Conservation (phyloP, 306 rosid species). For the Rosa chinensis region DNA sequence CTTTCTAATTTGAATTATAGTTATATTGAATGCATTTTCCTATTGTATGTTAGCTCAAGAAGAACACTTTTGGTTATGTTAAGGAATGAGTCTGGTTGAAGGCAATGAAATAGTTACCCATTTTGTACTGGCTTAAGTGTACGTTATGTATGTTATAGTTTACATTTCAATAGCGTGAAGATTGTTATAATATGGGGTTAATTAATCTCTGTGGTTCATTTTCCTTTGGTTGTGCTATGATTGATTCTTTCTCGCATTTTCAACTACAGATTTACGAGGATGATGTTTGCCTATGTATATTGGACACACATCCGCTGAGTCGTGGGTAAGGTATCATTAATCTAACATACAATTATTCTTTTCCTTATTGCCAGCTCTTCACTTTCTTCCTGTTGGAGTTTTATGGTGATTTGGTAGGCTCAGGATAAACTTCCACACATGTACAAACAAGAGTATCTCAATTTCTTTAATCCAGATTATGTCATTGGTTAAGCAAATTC, state of each 20-base stretch:
- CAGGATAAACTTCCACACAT: background rate
- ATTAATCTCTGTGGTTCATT: background rate
- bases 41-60: background rate
- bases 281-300: conserved; percentile 76
- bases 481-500: background rate
- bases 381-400: background rate
- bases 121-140: background rate
- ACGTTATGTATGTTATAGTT: background rate
- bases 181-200: background rate
- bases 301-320: conserved; percentile 86
- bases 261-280: conserved; percentile 78
- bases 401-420: background rate
- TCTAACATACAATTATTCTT: conserved; percentile 29
- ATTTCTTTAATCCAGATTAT: background rate
- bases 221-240: background rate
- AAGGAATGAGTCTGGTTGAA: background rate
- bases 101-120: background rate
- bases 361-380: background rate
- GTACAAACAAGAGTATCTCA: background rate
- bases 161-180: background rate
- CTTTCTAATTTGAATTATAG: background rate
- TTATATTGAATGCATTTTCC: background rate
- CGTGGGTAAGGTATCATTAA: conserved; percentile 91
- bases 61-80: background rate
- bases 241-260: conserved; percentile 26